Conservation (phyloP, 148 eudicot species). For the Amaranthus cruentus region DNA sequence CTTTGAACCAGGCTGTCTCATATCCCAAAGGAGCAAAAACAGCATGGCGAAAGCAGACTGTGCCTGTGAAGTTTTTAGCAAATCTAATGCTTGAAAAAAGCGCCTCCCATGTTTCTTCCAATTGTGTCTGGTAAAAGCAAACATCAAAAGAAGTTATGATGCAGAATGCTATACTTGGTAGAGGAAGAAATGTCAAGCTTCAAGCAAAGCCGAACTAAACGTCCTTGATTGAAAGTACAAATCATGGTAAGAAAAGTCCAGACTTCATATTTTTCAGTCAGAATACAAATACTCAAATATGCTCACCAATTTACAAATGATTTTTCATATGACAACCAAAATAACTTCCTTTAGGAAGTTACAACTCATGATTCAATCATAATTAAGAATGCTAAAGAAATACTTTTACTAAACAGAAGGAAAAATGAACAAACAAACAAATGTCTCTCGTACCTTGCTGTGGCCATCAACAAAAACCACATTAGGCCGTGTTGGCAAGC, state of each 20-base stretch:
- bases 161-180: not conserved
- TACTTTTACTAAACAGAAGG: too few relatives aligned
- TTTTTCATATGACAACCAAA: too few relatives aligned
- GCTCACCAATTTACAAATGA: not conserved
- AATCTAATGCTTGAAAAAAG: constrained; percentile 73
- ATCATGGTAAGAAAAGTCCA: not conserved
- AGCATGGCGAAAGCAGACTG: constrained; percentile 91
- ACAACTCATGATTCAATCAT: not conserved
- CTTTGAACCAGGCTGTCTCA: constrained; percentile 84
- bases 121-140: constrained; percentile 51
- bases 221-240: not conserved
- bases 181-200: not conserved
- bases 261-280: not conserved
- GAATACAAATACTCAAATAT: not conserved
- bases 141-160: constrained; percentile 1
- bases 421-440: not conserved
- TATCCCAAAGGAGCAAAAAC: constrained; percentile 79
- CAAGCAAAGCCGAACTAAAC: not conserved
- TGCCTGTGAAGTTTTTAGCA: constrained; percentile 71
- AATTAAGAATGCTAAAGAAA: not conserved
- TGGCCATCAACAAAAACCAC: constrained; percentile 93
- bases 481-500: constrained; percentile 80
- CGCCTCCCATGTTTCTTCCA: constrained; percentile 95
- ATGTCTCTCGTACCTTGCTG: constrained; percentile 44
- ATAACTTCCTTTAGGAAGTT: not conserved